Evolutionary conservation across 345 rosid genomes (phyloP).

Genomic region (Lenwebbia sp.): DNA sequence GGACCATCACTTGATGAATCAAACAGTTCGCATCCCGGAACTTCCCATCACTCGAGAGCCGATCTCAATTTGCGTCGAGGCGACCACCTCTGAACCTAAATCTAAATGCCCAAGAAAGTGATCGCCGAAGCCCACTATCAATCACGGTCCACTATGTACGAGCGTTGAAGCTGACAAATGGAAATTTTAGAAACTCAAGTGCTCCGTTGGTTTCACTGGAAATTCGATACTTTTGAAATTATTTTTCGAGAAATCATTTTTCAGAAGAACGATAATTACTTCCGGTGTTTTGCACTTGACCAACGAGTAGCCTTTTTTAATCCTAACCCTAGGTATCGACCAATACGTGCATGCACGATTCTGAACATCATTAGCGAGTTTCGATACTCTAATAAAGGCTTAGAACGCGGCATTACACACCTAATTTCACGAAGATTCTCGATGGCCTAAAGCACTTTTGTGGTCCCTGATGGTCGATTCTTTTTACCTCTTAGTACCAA

Average conservation of each 20-base stretch:
- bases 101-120: background rate
- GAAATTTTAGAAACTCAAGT: background rate
- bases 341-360: background rate
- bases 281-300: background rate
- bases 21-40: background rate
- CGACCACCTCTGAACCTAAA: background rate
- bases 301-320: background rate
- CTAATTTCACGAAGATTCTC: background rate
- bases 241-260: background rate
- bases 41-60: background rate
- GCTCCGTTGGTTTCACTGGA: background rate
- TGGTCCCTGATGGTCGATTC: background rate
- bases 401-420: background rate
- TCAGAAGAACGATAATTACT: accelerated
- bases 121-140: background rate
- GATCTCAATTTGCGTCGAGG: background rate
- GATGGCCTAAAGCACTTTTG: background rate
- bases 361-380: background rate
- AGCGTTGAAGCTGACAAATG: background rate
- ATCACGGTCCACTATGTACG: background rate
- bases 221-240: background rate
- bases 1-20: background rate
- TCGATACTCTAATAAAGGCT: background rate
- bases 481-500: background rate
- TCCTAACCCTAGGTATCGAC: background rate